Conservation (phyloP, 1,139 yeast genomes). For the Eremothecium coryli region DNA sequence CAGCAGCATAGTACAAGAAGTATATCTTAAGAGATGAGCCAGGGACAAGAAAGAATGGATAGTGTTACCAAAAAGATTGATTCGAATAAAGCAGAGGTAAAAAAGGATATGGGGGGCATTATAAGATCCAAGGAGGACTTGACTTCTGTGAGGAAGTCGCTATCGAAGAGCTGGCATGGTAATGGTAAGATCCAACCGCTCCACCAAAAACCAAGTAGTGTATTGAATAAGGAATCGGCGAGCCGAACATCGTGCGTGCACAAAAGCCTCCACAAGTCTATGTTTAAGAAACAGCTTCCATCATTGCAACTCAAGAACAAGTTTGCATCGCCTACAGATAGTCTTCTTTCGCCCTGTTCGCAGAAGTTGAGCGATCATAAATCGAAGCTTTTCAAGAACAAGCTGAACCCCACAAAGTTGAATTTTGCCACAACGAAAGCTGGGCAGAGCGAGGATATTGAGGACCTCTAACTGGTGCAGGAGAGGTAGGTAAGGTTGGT, state of each 20-base stretch:
- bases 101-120: no score
- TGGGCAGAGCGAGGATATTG: conserved; percentile 9
- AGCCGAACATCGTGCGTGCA: conserved; percentile 2
- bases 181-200: conserved; percentile 24
- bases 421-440: conserved; percentile 15
- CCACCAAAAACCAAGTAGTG: conserved; percentile 15
- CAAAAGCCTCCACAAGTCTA: conserved; percentile 15
- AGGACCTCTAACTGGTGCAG: conserved; percentile 1
- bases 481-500: no score
- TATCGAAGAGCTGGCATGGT: no score
- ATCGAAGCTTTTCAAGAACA: conserved; percentile 22
- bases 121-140: no score
- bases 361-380: conserved; percentile 45
- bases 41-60: no score
- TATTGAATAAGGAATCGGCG: neutral
- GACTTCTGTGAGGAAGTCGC: no score
- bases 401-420: conserved; percentile 26
- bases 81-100: no score
- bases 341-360: conserved; percentile 48
- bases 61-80: no score
- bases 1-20: neutral
- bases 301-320: conserved; percentile 16
- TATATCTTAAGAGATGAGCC: no score
- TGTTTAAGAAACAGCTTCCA: conserved; percentile 19
- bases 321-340: conserved; percentile 52